Evolutionary conservation across 2,329 filamentous ascomycete genomes (phyloP), one percentile per base, ranked within the genome.

Genomic region (Talaromyces sp.): DNA sequence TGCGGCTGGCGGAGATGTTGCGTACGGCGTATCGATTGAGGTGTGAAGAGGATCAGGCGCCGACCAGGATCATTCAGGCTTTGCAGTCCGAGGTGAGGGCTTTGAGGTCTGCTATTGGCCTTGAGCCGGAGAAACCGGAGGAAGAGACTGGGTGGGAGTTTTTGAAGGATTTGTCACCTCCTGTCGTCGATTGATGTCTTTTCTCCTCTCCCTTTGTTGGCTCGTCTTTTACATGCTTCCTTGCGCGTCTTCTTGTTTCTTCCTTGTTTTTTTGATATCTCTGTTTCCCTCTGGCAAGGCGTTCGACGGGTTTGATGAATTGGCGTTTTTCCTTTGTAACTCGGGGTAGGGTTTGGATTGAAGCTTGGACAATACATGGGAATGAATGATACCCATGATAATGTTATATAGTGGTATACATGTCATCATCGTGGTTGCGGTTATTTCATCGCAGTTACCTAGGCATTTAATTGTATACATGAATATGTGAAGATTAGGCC

Each of bases 91-190:
- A 80, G 62, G 77, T 80, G 21, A 73, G 78, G 36, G 76, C 76
- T 40, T 75, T 78, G 57, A 73, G 78, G 58, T 73, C 77, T 56
- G 75, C 76, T 6, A 65, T 80, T 43, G 77, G 77, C 2, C 75
- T 79, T 74, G 77, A 79, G 60, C 65, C 73, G 1, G 77, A 80
- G 66, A 76, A 73, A 59, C 72, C 72, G 1, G 77, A 80, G 59
- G 76, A 79, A 28, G 78, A 80, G 65, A 78, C 72, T 58, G 78
- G 78, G 25, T 80, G 74, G 73, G 75, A 77, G 60, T 74, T 79
- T 46, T 65, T 80, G 45, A 78, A 78, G 65, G 71, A 78, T 61
- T 63, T 72, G 28, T 70, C 72, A 9, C 63, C 72, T 13, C 64
- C 71, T n/a, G 67, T 67, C 59, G 53, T 62, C 41, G 70, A 73